A percentile compares a stretch with the other conserved stretches of the same genome.
phyloP scores from a whole-genome alignment of 345 rosid species.

The Pseudoturritis turrita region DNA sequence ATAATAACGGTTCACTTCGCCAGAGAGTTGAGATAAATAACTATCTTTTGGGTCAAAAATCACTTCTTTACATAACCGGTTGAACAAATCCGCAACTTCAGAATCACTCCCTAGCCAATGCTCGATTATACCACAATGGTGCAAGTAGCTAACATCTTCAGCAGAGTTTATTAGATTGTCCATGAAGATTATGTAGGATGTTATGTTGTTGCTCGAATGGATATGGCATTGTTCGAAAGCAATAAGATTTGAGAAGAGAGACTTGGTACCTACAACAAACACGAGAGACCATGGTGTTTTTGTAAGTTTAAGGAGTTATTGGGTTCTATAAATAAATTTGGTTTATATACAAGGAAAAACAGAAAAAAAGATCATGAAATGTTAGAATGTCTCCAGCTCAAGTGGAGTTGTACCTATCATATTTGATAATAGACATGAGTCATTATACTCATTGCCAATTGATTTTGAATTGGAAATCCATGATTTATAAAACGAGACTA shows the following conservation, averaged over 20 bases:
- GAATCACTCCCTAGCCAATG: slow-evolving; percentile 80
- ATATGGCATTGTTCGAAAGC: slow-evolving; percentile 7
- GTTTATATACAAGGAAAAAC: slow-evolving; percentile 28
- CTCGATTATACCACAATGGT: slow-evolving; percentile 57
- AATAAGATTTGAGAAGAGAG: slow-evolving; percentile 51
- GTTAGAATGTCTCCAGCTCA: too few relatives aligned
- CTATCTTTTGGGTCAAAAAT: slow-evolving; percentile 61
- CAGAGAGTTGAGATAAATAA: slow-evolving; percentile 50
- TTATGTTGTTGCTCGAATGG: not conserved
- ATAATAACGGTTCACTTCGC: slow-evolving; percentile 52
- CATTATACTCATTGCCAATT: too few relatives aligned
- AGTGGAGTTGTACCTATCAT: too few relatives aligned
- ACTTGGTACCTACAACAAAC: slow-evolving; percentile 60
- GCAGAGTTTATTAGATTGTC: slow-evolving; percentile 79
- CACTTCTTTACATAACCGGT: slow-evolving; percentile 70
- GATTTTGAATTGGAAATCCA: too few relatives aligned
- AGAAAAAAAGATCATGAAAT: too few relatives aligned
- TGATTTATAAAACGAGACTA: too few relatives aligned
- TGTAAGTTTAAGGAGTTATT: slow-evolving; percentile 47
- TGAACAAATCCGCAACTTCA: slow-evolving; percentile 77
- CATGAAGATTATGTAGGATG: slow-evolving; percentile 28
- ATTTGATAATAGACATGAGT: too few relatives aligned
- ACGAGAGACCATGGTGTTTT: too few relatives aligned
- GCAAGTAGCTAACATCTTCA: slow-evolving; percentile 62
- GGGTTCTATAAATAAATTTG: not conserved